A percentile compares a stretch with the other conserved stretches of the same genome.
These are phyloP conservation scores for Hypomontagnella submonticulosa DNA, from an alignment of 495 filamentous ascomycete species.

Conservation along the genomic window DNA sequence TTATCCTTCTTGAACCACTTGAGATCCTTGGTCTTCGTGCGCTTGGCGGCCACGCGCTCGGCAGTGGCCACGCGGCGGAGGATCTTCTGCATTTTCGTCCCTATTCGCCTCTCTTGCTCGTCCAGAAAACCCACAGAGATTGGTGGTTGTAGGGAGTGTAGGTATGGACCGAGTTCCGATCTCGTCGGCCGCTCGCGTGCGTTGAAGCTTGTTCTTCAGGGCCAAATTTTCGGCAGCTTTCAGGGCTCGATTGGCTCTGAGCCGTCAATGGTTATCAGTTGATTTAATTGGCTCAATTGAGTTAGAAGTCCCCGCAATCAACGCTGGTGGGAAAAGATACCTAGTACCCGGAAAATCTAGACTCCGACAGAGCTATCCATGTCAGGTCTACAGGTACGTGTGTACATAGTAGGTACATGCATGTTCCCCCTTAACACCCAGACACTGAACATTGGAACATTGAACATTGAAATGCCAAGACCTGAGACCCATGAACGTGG, in stretches of 20 bases:
- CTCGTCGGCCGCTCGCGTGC: too few relatives aligned
- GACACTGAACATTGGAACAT: neutral
- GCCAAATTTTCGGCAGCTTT: constrained; percentile 32
- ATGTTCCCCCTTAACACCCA: constrained; percentile 1
- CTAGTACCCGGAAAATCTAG: constrained; percentile 39
- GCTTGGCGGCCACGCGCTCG: constrained; percentile 68
- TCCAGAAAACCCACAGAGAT: neutral
- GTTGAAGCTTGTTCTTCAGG: neutral
- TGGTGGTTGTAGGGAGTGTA: neutral
- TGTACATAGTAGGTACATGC: neutral
- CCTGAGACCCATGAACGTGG: constrained; percentile 2
- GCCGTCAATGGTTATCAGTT: constrained; percentile 10
- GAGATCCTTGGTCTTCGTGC: constrained; percentile 52
- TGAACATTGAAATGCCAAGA: constrained; percentile 26
- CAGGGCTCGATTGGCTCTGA: constrained; percentile 6
- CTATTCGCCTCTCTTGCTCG: constrained; percentile 9
- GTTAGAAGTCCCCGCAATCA: neutral
- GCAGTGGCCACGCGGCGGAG: constrained; percentile 74
- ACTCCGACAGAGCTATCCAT: constrained; percentile 19
- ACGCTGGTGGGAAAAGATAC: neutral
- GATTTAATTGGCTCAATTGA: constrained; percentile 27
- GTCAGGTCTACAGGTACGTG: neutral
- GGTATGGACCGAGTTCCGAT: neutral
- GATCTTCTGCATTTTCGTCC: constrained; percentile 74
- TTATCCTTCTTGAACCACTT: constrained; percentile 51